These are phyloP conservation scores for Pugionium cornutum DNA, from an alignment of 345 rosid species.

Conservation along the genomic window DNA sequence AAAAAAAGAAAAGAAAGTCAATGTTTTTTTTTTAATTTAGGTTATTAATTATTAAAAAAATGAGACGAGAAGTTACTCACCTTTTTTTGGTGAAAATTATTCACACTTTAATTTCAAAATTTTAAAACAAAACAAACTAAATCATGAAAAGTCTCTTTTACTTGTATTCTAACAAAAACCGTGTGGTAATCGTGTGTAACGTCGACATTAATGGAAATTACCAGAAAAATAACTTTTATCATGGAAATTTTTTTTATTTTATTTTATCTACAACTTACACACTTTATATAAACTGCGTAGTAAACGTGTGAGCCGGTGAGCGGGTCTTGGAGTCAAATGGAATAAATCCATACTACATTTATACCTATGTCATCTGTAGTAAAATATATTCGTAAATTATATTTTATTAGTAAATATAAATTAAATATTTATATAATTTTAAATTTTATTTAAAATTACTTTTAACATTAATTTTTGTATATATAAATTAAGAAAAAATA, in stretches of 20 bases:
- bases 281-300: neutral
- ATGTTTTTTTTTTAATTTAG: slow-evolving; percentile 19
- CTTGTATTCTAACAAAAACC: slow-evolving; percentile 2
- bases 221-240: neutral
- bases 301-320: neutral
- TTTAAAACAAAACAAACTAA: slow-evolving; percentile 5
- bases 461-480: too few species aligned
- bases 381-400: too few species aligned
- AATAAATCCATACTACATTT: too few species aligned
- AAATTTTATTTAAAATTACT: too few species aligned
- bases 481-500: too few species aligned
- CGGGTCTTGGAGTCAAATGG: too few species aligned
- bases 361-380: too few species aligned
- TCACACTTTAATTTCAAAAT: slow-evolving; percentile 15
- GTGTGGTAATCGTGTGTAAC: slow-evolving; percentile 12
- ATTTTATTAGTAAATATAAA: too few species aligned
- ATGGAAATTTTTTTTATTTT: neutral
- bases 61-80: slow-evolving; percentile 19
- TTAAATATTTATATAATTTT: too few species aligned
- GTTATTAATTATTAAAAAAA: slow-evolving; percentile 9
- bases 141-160: neutral
- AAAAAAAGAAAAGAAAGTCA: neutral
- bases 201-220: neutral
- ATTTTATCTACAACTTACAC: neutral
- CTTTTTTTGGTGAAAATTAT: neutral